Percentiles rank a stretch among this genome's conserved stretches.
Evolutionary conservation across 2,329 filamentous ascomycete species (phyloP).

Genomic region (Colletotrichum siamense): DNA sequence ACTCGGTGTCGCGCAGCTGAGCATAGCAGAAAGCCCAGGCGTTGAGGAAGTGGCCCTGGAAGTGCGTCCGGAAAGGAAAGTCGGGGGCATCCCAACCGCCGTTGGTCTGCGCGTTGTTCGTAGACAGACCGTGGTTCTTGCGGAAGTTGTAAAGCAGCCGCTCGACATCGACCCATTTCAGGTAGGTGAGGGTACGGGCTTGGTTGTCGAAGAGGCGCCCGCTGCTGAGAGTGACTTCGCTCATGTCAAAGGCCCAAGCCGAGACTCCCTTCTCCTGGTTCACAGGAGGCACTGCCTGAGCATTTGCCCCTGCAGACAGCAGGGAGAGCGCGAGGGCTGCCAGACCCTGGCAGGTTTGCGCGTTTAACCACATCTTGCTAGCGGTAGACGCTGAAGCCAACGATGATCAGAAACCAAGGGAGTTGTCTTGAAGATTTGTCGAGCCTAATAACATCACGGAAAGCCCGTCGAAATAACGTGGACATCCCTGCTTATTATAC

Average conservation of each 20-base stretch:
- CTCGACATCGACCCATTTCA: slow-evolving; percentile 49
- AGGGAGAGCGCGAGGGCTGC: neutral
- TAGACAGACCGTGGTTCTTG: slow-evolving; percentile 49
- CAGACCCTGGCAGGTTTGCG: neutral
- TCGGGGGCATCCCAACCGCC: slow-evolving; percentile 60
- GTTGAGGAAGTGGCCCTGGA: slow-evolving; percentile 56
- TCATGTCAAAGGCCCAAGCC: slow-evolving; percentile 43
- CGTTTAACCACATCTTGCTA: neutral
- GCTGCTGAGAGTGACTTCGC: slow-evolving; percentile 40
- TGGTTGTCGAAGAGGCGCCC: slow-evolving; percentile 50
- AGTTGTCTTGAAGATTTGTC: neutral
- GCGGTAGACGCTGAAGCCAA: neutral
- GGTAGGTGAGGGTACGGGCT: slow-evolving; percentile 50
- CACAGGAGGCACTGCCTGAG: slow-evolving; percentile 30
- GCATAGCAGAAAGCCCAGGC: slow-evolving; percentile 57
- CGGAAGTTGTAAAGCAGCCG: slow-evolving; percentile 56
- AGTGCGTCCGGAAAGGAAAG: slow-evolving; percentile 58
- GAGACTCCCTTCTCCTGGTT: slow-evolving; percentile 35
- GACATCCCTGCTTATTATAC: neutral
- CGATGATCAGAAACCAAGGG: neutral
- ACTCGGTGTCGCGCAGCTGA: slow-evolving; percentile 44
- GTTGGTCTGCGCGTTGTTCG: slow-evolving; percentile 48
- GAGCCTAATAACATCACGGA: neutral
- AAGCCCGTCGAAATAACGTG: neutral
- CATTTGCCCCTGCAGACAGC: neutral